phyloP scores from a whole-genome alignment of 2,329 filamentous ascomycete genomes.

The Daldinia eschscholtzii region DNA sequence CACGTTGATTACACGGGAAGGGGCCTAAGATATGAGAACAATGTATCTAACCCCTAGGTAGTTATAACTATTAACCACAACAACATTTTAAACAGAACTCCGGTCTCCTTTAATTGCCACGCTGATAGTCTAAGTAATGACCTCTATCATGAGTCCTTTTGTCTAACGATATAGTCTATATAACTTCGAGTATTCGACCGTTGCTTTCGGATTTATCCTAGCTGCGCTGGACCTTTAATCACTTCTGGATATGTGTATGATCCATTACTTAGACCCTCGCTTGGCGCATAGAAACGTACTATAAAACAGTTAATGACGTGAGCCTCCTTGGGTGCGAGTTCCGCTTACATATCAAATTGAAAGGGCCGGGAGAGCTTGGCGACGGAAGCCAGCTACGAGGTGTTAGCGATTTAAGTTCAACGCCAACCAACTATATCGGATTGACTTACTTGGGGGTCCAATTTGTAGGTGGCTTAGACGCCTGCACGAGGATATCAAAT shows the following conservation, averaged over 20 bases:
- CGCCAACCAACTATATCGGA: background rate
- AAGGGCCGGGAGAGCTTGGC: background rate
- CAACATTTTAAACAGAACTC: too few relatives aligned
- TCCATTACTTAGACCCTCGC: slow-evolving; percentile 6
- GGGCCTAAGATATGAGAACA: too few relatives aligned
- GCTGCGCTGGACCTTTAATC: background rate
- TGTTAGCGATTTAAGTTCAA: background rate
- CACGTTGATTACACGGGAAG: too few relatives aligned
- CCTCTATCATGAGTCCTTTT: background rate
- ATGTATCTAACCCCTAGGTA: background rate
- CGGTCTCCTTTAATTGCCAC: background rate
- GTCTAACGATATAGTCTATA: background rate
- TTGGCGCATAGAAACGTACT: slow-evolving; percentile 1
- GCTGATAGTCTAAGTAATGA: background rate
- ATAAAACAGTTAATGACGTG: background rate
- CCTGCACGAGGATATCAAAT: background rate
- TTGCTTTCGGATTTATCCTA: background rate
- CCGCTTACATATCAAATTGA: background rate
- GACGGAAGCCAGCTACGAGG: background rate
- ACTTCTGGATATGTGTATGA: slow-evolving; percentile 9
- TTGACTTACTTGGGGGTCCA: background rate
- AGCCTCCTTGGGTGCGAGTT: background rate
- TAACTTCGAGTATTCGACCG: background rate
- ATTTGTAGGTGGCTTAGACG: background rate
- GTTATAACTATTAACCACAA: too few relatives aligned